Conservation (phyloP, 2,329 filamentous ascomycete species). For the Colletotrichum magnum region DNA sequence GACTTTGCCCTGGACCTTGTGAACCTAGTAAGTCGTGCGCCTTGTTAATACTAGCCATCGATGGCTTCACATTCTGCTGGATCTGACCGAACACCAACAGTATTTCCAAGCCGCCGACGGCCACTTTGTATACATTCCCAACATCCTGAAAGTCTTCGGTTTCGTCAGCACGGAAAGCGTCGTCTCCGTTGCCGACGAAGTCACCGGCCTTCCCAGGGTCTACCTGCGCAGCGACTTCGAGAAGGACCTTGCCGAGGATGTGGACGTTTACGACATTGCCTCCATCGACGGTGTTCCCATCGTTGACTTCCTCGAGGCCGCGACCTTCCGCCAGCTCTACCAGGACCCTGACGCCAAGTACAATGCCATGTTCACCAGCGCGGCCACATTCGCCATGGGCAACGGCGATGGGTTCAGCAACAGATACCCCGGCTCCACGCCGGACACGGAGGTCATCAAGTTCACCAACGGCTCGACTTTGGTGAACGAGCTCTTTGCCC, state of each 20-base stretch:
- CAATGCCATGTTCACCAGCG: slow-evolving; percentile 39
- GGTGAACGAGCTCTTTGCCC: slow-evolving; percentile 14
- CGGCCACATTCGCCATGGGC: neutral
- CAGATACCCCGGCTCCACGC: slow-evolving; percentile 3
- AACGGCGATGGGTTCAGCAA: neutral
- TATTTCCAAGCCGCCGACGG: slow-evolving; percentile 35
- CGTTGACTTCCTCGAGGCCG: slow-evolving; percentile 33
- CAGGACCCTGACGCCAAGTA: slow-evolving; percentile 45
- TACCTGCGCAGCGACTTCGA: slow-evolving; percentile 28
- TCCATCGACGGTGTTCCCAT: slow-evolving; percentile 36
- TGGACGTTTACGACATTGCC: slow-evolving; percentile 40
- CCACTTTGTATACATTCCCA: slow-evolving; percentile 41
- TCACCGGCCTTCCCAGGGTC: slow-evolving; percentile 25
- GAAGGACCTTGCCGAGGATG: slow-evolving; percentile 6
- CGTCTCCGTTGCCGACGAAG: slow-evolving; percentile 41
- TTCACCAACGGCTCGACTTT: slow-evolving; percentile 34
- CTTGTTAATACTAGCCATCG: no score
- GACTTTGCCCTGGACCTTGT: slow-evolving; percentile 40
- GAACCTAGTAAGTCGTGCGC: slow-evolving; percentile 12
- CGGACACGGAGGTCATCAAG: slow-evolving; percentile 28
- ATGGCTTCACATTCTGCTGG: no score
- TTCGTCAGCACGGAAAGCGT: slow-evolving; percentile 22
- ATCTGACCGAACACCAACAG: slow-evolving; percentile 1
- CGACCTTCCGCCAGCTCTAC: neutral
- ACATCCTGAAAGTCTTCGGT: slow-evolving; percentile 35